phyloP scores from a whole-genome alignment of 176 grass and related monocot species.

The Aegilops umbellulata region DNA sequence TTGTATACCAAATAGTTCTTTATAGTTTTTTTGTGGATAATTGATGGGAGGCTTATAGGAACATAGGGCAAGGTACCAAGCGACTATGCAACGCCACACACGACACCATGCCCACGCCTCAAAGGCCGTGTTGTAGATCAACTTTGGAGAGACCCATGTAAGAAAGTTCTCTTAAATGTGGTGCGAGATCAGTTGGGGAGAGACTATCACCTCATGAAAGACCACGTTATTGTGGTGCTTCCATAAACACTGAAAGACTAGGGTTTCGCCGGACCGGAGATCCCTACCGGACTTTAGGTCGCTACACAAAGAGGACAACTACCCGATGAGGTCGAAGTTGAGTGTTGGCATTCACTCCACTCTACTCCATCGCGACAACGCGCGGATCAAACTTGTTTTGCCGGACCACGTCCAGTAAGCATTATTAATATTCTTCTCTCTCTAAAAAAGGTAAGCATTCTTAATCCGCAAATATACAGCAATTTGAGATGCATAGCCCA shows the following conservation, averaged over 20 bases:
- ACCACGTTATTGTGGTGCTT: background rate
- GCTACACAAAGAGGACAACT: background rate
- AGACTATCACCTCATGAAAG: background rate
- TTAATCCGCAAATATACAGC: background rate
- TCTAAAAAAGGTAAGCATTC: background rate
- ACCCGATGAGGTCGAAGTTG: background rate
- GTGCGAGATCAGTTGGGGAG: no score
- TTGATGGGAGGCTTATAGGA: no score
- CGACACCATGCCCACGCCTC: no score
- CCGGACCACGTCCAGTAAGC: background rate
- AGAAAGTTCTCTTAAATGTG: no score
- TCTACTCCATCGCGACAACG: background rate
- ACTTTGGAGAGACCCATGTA: background rate
- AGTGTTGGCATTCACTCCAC: background rate
- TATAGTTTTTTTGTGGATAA: no score
- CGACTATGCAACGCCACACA: no score
- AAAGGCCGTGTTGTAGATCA: background rate
- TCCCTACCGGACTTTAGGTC: background rate
- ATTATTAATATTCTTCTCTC: background rate
- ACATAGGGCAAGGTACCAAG: no score
- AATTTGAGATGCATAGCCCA: background rate
- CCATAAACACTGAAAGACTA: background rate
- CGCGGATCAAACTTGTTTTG: background rate
- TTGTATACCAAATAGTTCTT: background rate
- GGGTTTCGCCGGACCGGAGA: background rate